Conservation (phyloP, 495 filamentous ascomycete genomes). For the Tricharina praecox region DNA sequence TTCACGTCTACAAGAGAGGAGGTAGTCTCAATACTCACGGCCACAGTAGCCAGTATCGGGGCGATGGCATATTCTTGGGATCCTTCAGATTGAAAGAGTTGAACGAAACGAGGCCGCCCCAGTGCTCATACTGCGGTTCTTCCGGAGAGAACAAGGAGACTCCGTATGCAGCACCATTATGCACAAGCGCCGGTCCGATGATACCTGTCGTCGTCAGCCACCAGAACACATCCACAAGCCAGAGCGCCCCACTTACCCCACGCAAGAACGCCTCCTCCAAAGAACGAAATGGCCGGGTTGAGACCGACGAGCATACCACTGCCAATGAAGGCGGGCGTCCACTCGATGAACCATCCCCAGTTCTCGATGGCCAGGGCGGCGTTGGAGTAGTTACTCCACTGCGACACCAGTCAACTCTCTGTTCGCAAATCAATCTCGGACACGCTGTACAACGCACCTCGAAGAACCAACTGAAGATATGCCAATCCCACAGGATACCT, state of each 20-base stretch:
- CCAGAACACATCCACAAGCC: not conserved
- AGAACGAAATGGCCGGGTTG: conserved; percentile 47
- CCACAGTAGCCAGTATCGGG: conserved; percentile 52
- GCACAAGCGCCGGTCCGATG: conserved; percentile 45
- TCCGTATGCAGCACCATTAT: conserved; percentile 37
- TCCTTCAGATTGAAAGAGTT: conserved; percentile 33
- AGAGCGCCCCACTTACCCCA: conserved; percentile 37
- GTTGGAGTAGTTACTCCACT: conserved; percentile 40
- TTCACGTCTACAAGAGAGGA: no score
- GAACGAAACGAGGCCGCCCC: conserved; percentile 31
- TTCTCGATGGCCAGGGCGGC: conserved; percentile 42
- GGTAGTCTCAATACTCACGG: no score
- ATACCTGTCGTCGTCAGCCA: conserved; percentile 24
- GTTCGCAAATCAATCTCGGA: no score
- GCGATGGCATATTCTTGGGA: conserved; percentile 35
- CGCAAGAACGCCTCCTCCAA: conserved; percentile 40
- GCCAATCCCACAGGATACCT: conserved; percentile 52
- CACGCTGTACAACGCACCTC: no score
- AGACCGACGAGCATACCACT: conserved; percentile 49
- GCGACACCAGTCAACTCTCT: no score
- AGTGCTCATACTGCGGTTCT: conserved; percentile 36
- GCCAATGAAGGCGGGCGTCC: conserved; percentile 51
- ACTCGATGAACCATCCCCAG: conserved; percentile 50
- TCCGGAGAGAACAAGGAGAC: conserved; percentile 20
- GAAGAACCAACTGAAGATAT: conserved; percentile 46